Base-by-base conservation (phyloP, 202 grass and related monocot species). In the Panicum hallii region DNA sequence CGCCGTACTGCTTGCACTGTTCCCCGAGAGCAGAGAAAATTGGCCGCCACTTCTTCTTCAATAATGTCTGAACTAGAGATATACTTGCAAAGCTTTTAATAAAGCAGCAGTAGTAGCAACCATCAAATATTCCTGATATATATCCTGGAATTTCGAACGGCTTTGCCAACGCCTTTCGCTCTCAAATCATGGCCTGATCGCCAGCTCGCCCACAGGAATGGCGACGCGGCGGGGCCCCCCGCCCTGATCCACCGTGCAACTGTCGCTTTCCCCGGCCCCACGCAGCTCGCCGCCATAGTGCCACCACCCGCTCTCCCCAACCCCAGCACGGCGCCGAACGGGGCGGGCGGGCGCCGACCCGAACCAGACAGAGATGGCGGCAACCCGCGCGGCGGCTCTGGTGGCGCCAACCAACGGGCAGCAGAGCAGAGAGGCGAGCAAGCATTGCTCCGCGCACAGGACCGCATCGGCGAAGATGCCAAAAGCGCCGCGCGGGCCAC, bases 381-480 rank as follows among this genome's bases (percentile, higher is more conserved):
- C 76, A 70, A 74, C 81, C 75, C 75, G 41, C 74, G 20, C 73
- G 7, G 7, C 6, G 7, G 44, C 5, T 54, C 22, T 5, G 0
- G 3, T 4, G 61, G 87, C 87, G 76, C 32, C 43, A 89, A 81
- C 70, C 76, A 85, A 89, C 87, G 87, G 82, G 50, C 75, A 40
- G 38, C 15, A 48, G 10, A 48, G 47, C 46, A 47, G 11, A 11
- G 2, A 48, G 56, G n/a, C 0, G 26, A 26, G 26, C 32, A 32
- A 2, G 53, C 53, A 19, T 5, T 19, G 49, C 50, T 0, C 10
- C 46, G 10, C 46, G 11, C 46, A 38, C 44, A 5, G 4, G 42
- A 4, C 19, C 8, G 62, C 53, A 34, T 48, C 78, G 72, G 48
- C 78, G 43, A 52, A 77, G 45, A 72, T 63, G 86, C 80, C 80